Conservation (phyloP, 352 stramenopile species). For the Globisporangium ultimum region DNA sequence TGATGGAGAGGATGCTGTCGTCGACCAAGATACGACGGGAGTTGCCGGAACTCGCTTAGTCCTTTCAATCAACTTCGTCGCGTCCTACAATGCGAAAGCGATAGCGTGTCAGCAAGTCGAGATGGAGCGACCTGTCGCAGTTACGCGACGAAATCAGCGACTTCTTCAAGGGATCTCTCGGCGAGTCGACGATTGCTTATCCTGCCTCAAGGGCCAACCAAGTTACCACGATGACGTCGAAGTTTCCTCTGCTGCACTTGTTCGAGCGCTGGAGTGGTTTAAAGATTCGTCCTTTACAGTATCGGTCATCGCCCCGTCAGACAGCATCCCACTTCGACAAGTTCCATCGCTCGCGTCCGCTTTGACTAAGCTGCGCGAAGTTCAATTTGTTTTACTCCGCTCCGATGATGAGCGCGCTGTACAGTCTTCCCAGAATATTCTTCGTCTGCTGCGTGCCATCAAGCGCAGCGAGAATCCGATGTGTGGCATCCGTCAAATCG, state of each 20-base stretch:
- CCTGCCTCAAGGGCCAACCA: background rate
- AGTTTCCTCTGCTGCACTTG: background rate
- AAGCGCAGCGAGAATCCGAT: slow-evolving; percentile 18
- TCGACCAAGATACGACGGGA: background rate
- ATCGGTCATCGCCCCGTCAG: slow-evolving; percentile 21
- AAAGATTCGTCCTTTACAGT: slow-evolving; percentile 17
- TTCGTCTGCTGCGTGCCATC: slow-evolving; percentile 20
- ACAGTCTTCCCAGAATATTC: slow-evolving; percentile 21
- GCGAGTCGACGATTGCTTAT: slow-evolving; percentile 13
- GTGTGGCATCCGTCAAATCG: slow-evolving; percentile 27
- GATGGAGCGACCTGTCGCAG: slow-evolving; percentile 15
- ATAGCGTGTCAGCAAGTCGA: slow-evolving; percentile 12
- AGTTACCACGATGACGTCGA: background rate
- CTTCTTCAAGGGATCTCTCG: slow-evolving; percentile 2
- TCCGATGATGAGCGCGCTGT: slow-evolving; percentile 29
- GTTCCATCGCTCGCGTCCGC: background rate
- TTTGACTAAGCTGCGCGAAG: slow-evolving; percentile 9
- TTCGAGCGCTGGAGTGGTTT: slow-evolving; percentile 12
- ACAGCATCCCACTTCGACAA: slow-evolving; percentile 9
- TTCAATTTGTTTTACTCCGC: slow-evolving; percentile 42
- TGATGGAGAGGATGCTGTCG: background rate
- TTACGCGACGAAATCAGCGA: slow-evolving; percentile 7
- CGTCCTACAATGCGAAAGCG: slow-evolving; percentile 1
- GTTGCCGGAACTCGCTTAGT: slow-evolving; percentile 1
- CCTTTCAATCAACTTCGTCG: slow-evolving; percentile 12